Evolutionary conservation across 2,329 filamentous ascomycete genomes (phyloP), one percentile per base, ranked within the genome.

Genomic region (Phyllosticta capitalensis): DNA sequence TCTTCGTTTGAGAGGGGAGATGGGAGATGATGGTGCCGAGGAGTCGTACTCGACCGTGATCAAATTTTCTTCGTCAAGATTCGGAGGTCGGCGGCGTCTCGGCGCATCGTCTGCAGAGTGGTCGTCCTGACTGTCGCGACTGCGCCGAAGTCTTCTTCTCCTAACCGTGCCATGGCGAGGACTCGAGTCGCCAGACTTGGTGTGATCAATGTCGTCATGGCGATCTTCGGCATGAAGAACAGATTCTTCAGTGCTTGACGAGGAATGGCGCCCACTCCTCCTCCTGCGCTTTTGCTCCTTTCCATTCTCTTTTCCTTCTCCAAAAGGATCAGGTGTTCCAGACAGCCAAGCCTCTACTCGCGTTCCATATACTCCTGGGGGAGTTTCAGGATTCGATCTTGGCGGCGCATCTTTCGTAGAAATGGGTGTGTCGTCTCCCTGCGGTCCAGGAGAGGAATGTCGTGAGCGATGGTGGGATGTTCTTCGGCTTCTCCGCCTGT

Each of bases 341-440:
- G 78, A 78, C 5, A 87, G 76, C 84, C 84, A 87, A 54, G 82
- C 81, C 69, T 86, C 81, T 24, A 87, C 79, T 54, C 82, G 81
- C 56, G 67, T 78, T 20, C 73, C 75, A 59, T 78, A 76, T 14
- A 78, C 73, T 52, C 77, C 77, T 20, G 74, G 68, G 4, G 75
- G 71, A 21, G 75, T 74, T 54, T 70, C 68, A 0, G 74, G 30
- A 5, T 19, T 50, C 7, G 54, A 26, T 20, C 1, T 17, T 70
- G 12, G 68, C 65, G 62, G 59, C 14, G 61, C 59, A 24, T 68
- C 61, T 24, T 59, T 52, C 14, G 52, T 54, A 14, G 54, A 48
- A 17, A 26, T 33, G 19, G 53, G 53, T 50, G 33, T 56, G 9
- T 60, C 58, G 22, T 26, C 58, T 45, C 17, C 38, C 38, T 45